A percentile compares a stretch with the other conserved stretches of the same genome.
These are phyloP conservation scores for Boletus tylopilopsis DNA, from an alignment of 768 basidiomycete species.

Conservation along the genomic window DNA sequence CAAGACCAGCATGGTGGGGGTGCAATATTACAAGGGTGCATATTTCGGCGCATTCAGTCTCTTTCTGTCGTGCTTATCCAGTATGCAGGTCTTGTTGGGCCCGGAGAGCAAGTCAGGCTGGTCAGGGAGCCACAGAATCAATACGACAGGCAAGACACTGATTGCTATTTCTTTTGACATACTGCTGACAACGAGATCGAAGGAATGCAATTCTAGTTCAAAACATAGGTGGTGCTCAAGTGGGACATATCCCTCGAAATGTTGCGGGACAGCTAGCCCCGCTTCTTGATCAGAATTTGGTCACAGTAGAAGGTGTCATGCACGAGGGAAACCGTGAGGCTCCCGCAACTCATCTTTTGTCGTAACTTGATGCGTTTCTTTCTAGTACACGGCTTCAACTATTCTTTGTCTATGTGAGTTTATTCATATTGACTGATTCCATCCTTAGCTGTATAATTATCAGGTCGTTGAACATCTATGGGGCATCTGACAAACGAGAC, in stretches of 20 bases:
- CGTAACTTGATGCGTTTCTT: neutral
- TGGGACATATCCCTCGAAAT: conserved; percentile 72
- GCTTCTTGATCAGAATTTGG: conserved; percentile 56
- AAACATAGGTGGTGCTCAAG: conserved; percentile 71
- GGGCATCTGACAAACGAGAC: conserved; percentile 53
- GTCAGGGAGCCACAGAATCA: conserved; percentile 62
- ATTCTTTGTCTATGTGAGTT: conserved; percentile 60
- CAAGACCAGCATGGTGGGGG: conserved; percentile 67
- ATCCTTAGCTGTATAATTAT: neutral
- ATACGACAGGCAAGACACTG: conserved; percentile 56
- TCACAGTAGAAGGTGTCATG: conserved; percentile 68
- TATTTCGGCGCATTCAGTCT: neutral
- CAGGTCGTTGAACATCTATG: conserved; percentile 73
- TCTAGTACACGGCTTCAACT: conserved; percentile 44
- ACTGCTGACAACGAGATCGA: neutral
- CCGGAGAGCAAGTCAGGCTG: conserved; percentile 72
- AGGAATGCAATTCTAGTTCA: conserved; percentile 81
- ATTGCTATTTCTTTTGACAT: neutral
- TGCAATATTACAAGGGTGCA: conserved; percentile 77
- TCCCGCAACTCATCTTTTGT: neutral
- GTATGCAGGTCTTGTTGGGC: conserved; percentile 68
- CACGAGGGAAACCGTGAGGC: conserved; percentile 64
- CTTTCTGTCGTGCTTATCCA: neutral
- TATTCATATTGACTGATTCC: neutral
- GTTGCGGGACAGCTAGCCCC: conserved; percentile 62